phyloP scores from a whole-genome alignment of 2,329 filamentous ascomycete species.

The Colletotrichum spinosum region DNA sequence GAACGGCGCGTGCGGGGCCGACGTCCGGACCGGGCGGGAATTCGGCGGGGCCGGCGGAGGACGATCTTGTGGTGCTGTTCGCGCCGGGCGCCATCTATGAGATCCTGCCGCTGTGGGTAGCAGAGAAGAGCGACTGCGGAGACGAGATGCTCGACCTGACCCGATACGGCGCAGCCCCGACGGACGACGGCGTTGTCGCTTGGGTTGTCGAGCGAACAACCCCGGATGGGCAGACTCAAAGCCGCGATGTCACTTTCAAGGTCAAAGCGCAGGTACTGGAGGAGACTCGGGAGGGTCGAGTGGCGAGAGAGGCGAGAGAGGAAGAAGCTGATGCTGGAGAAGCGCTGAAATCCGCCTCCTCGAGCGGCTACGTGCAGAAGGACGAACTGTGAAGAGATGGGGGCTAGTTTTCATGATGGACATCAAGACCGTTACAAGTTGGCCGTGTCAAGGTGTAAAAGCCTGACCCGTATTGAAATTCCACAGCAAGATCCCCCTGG shows the following conservation, averaged over 20 bases:
- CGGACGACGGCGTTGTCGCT: slow-evolving; percentile 43
- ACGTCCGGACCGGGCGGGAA: neutral
- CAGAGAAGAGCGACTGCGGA: slow-evolving; percentile 55
- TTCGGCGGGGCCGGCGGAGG: slow-evolving; percentile 40
- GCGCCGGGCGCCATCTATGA: slow-evolving; percentile 64
- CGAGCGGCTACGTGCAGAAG: neutral
- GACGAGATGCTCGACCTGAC: slow-evolving; percentile 49
- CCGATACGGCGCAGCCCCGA: slow-evolving; percentile 44
- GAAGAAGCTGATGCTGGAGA: neutral
- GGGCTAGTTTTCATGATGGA: no score
- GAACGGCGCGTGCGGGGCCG: slow-evolving; percentile 46
- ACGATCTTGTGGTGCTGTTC: slow-evolving; percentile 58
- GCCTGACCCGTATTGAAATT: no score
- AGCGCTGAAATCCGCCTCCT: no score
- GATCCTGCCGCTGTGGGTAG: slow-evolving; percentile 62
- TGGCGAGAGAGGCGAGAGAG: slow-evolving; percentile 32
- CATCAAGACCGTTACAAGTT: no score
- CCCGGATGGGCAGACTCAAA: slow-evolving; percentile 40
- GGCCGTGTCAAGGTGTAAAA: no score
- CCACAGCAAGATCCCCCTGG: neutral
- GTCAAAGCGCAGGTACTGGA: slow-evolving; percentile 44
- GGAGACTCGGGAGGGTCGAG: slow-evolving; percentile 43
- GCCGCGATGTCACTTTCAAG: slow-evolving; percentile 43
- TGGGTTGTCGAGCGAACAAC: slow-evolving; percentile 45
- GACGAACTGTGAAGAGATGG: no score